Evolutionary conservation across 805 yeast genomes (phyloP).

Genomic region (Kodamaea kaohsiungensis): DNA sequence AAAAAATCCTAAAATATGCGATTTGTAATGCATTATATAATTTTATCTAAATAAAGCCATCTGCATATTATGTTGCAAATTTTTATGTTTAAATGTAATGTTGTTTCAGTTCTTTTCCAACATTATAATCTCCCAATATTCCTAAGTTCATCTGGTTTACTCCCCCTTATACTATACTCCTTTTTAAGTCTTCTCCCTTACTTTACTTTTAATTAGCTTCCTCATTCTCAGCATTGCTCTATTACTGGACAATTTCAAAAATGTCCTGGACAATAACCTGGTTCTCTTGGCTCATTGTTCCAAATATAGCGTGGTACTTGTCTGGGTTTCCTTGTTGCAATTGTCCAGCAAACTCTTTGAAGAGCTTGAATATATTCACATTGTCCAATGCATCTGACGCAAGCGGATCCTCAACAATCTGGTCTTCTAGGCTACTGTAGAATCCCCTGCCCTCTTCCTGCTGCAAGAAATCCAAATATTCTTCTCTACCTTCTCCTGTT

Average conservation of each 20-base stretch:
- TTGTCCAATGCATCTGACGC: conserved; percentile 67
- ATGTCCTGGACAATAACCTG: conserved; percentile 29
- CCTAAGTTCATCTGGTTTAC: no score
- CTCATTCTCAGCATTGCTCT: no score
- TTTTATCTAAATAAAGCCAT: background rate
- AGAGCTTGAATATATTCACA: conserved; percentile 66
- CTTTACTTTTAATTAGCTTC: no score
- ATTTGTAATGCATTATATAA: conserved; percentile 2
- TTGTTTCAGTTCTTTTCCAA: no score
- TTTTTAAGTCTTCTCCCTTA: no score
- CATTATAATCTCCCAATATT: no score
- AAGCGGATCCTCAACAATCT: conserved; percentile 24
- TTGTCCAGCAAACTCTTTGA: conserved; percentile 54
- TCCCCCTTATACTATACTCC: no score
- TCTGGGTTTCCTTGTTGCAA: conserved; percentile 49
- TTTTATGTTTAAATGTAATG: background rate
- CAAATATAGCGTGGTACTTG: conserved; percentile 51
- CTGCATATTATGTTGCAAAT: background rate
- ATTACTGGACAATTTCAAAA: conserved; percentile 19
- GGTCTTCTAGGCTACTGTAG: conserved; percentile 17
- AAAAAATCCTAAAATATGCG: background rate
- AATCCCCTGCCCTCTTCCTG: conserved; percentile 43
- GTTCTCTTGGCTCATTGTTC: conserved; percentile 34
- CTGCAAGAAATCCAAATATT: conserved; percentile 50
- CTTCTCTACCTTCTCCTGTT: conserved; percentile 24